These are phyloP conservation scores for Coemansia sp. DNA, from an alignment of 192 early-diverging fungal genomes.

Conservation along the genomic window DNA sequence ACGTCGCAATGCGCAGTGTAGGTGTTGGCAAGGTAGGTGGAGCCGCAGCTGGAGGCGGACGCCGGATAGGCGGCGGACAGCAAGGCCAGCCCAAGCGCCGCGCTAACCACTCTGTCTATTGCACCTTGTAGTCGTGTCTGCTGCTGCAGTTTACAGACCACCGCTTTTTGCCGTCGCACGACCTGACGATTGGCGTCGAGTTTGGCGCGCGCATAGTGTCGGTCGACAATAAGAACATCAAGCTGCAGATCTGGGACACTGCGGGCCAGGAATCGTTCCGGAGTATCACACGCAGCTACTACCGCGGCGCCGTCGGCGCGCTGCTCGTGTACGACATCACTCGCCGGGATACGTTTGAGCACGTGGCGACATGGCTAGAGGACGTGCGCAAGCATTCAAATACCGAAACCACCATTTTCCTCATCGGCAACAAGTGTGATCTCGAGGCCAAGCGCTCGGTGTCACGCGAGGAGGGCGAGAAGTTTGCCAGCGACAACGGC, in stretches of 20 bases:
- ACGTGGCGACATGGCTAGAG: conserved; percentile 74
- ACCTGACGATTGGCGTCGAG: conserved; percentile 82
- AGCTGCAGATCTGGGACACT: conserved; percentile 95
- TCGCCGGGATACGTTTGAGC: conserved; percentile 73
- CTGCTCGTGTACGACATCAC: conserved; percentile 81
- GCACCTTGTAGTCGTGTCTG: conserved; percentile 58
- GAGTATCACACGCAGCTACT: conserved; percentile 82
- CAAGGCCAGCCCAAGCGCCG: too few relatives aligned
- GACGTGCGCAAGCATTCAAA: conserved; percentile 88
- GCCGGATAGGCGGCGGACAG: too few relatives aligned
- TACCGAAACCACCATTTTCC: conserved; percentile 80
- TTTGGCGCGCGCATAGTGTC: conserved; percentile 76
- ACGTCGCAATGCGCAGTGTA: conserved; percentile 16
- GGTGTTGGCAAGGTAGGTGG: conserved; percentile 66
- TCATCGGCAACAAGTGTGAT: conserved; percentile 93
- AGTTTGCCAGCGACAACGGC: conserved; percentile 80
- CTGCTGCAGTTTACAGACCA: conserved; percentile 80
- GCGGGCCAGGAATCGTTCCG: conserved; percentile 84
- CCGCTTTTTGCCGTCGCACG: conserved; percentile 75
- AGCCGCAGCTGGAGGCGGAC: neutral
- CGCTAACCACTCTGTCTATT: neutral
- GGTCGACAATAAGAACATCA: conserved; percentile 76
- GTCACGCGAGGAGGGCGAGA: conserved; percentile 78
- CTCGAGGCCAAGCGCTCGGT: conserved; percentile 77
- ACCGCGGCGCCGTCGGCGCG: conserved; percentile 74